Base-by-base conservation (phyloP, 345 rosid species). In the Lepidium africanum region DNA sequence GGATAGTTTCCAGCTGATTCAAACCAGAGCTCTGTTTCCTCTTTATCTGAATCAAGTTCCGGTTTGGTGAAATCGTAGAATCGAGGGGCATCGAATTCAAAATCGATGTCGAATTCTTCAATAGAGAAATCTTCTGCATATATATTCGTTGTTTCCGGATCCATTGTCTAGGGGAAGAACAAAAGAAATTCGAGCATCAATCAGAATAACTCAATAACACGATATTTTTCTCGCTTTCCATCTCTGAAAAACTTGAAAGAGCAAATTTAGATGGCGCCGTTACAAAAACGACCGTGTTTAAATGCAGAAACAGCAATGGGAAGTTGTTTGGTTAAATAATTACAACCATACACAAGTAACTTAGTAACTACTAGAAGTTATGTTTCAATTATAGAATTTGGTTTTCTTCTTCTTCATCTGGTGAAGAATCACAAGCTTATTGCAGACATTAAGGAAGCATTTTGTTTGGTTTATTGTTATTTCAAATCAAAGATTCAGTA, bases 71-170 rank as follows among this genome's bases (percentile, higher is more conserved):
- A 93, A 77, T 93, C 90, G 38, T 61, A 84, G 73, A 56, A 83
- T 12, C 63, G 70, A 43, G 92, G 85, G 1, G 96, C 97, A 23
- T 90, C 97, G 41, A 81, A 94, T 81, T 94, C 97, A 55, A 81
- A 90, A 68, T 85, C 86, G 12, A 78, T 45, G 33, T 81, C 87
- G 67, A 77, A 76, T 15, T 70, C 72, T 9, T 72, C 84, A 4
- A 63, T 1, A 5, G 52, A 62, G 21, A 14, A 1, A 62, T 55
- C 65, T 47, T 54, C 47, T 56, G 7, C 48, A 48, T 25, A 62
- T 0, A 63, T 61, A 21, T 70, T 74, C 32, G 37, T 77, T 70
- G 46, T 52, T 40, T 57, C 78, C 9, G 3, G 52, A 63, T 68
- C 78, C 74, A 74, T 68, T 62, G 7, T n/a, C 9, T 50, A 10